These are phyloP conservation scores for Dalechampia spathulata DNA, from an alignment of 441 rosid genomes.

Conservation along the genomic window DNA sequence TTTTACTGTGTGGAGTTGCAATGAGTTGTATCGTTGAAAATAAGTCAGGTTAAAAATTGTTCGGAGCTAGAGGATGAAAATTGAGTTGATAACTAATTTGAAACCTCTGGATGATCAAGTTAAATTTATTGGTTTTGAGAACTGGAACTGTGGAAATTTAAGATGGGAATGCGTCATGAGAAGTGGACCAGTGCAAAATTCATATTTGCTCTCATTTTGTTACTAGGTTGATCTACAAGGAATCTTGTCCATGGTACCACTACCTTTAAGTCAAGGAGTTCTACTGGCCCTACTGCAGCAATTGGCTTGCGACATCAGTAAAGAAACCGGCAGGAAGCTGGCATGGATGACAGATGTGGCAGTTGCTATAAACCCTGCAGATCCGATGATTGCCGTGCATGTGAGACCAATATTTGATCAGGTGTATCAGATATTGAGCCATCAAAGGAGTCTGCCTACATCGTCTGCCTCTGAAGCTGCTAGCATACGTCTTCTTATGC, in stretches of 20 bases:
- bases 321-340: conserved; percentile 41
- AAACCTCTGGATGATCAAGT: not conserved
- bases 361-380: conserved; percentile 52
- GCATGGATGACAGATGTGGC: conserved; percentile 76
- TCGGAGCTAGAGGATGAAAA: not conserved
- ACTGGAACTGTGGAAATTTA: too few relatives aligned
- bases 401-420: conserved; percentile 63
- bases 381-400: conserved; percentile 51
- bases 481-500: conserved; percentile 52
- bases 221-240: conserved; percentile 55
- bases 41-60: too few relatives aligned
- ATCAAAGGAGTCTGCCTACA: conserved; percentile 40
- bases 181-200: not conserved
- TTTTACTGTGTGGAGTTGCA: too few relatives aligned
- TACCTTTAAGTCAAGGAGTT: conserved; percentile 69
- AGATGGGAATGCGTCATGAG: not conserved
- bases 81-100: not conserved
- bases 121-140: not conserved
- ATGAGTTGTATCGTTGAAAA: too few relatives aligned
- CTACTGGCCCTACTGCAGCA: conserved; percentile 71
- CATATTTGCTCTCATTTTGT: too few relatives aligned
- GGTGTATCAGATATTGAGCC: conserved; percentile 53
- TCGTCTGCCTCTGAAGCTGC: conserved; percentile 37
- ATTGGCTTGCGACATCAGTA: conserved; percentile 57
- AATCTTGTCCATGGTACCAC: conserved; percentile 37